These are phyloP conservation scores for Nidula niveotomentosa DNA, from an alignment of 1,284 basidiomycete genomes.

Conservation along the genomic window DNA sequence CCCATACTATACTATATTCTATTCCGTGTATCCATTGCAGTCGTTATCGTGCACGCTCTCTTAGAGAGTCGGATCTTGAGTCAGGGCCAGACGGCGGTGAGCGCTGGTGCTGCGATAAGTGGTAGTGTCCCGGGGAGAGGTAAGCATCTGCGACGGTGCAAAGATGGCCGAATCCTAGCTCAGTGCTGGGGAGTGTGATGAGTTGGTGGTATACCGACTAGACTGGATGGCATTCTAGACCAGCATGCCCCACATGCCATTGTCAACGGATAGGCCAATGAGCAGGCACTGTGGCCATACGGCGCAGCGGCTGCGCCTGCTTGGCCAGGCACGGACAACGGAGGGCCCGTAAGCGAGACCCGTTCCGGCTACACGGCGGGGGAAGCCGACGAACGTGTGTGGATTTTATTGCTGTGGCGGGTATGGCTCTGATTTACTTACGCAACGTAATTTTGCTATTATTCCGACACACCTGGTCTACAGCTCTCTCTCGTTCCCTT, in stretches of 20 bases:
- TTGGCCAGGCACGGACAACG: background rate
- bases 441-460: conserved; percentile 25
- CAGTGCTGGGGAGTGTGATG: no score
- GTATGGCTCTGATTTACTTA: conserved; percentile 14
- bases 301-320: background rate
- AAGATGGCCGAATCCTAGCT: no score
- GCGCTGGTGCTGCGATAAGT: no score
- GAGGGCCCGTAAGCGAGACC: conserved; percentile 7
- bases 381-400: conserved; percentile 37
- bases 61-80: no score
- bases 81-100: no score
- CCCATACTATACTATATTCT: background rate
- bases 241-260: no score
- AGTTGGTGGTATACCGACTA: no score
- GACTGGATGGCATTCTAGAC: no score
- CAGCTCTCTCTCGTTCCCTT: conserved; percentile 9
- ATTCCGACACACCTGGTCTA: background rate
- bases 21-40: background rate
- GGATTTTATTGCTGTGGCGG: conserved; percentile 14
- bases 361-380: conserved; percentile 6
- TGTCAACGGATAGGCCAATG: no score
- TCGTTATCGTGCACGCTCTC: conserved; percentile 1
- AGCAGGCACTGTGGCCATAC: no score
- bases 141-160: no score
- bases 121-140: no score